A percentile compares a stretch with the other conserved stretches of the same genome.
These are phyloP conservation scores for Corrigiola litoralis DNA, from an alignment of 179 eudicot species.

Conservation along the genomic window DNA sequence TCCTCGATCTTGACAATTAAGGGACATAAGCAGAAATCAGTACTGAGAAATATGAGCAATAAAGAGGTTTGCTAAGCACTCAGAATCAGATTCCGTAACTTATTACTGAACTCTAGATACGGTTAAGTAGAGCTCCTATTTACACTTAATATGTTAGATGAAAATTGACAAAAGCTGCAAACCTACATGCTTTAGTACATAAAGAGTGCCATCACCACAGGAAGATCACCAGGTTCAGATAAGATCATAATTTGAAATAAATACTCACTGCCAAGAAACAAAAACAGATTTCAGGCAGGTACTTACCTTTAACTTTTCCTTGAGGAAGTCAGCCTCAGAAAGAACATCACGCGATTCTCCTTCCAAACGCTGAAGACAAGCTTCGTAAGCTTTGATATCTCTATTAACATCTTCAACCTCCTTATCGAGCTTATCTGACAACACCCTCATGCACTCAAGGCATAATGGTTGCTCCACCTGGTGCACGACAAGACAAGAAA, in stretches of 20 bases:
- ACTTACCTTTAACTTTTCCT: slow-evolving; percentile 80
- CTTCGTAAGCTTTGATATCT: slow-evolving; percentile 87
- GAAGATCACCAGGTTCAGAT: neutral
- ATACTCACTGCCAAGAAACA: neutral
- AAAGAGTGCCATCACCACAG: neutral
- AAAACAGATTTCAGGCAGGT: slow-evolving; percentile 4
- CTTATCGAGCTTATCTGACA: slow-evolving; percentile 94
- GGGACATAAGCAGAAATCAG: too few relatives aligned
- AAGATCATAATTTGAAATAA: neutral
- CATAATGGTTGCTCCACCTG: slow-evolving; percentile 97
- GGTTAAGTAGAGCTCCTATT: too few relatives aligned
- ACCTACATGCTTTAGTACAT: neutral
- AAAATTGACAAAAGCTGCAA: neutral
- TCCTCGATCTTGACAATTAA: slow-evolving; percentile 85
- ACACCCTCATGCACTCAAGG: slow-evolving; percentile 91
- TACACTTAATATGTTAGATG: too few relatives aligned
- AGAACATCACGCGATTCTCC: slow-evolving; percentile 71
- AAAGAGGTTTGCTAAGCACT: slow-evolving; percentile 16
- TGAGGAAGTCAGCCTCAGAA: slow-evolving; percentile 83
- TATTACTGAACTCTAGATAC: too few relatives aligned
- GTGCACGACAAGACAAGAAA: slow-evolving; percentile 10
- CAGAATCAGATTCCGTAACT: neutral
- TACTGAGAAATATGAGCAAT: slow-evolving; percentile 19
- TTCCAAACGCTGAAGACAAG: slow-evolving; percentile 80
- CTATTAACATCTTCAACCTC: slow-evolving; percentile 91